Evolutionary conservation across 345 rosid genomes (phyloP).

Genomic region (Turritis glabra): DNA sequence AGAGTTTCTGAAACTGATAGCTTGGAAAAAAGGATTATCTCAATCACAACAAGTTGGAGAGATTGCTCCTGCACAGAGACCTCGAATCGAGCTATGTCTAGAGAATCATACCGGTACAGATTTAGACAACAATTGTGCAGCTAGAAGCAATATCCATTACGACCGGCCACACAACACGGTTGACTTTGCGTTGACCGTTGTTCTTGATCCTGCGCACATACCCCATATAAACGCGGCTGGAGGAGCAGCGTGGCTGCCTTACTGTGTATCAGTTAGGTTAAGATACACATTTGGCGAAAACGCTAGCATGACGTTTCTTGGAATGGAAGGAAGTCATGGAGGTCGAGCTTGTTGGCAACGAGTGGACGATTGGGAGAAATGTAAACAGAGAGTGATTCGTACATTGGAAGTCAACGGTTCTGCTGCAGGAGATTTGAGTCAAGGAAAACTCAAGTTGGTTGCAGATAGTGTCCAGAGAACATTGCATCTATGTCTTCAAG

Average conservation of each 20-base stretch:
- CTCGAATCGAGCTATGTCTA: slow-evolving; percentile 87
- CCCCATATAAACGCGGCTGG: slow-evolving; percentile 89
- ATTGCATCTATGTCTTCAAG: slow-evolving; percentile 69
- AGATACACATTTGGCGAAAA: slow-evolving; percentile 80
- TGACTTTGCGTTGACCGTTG: slow-evolving; percentile 86
- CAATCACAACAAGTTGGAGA: slow-evolving; percentile 85
- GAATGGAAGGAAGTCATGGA: slow-evolving; percentile 99
- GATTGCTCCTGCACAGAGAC: slow-evolving; percentile 83
- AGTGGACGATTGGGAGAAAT: slow-evolving; percentile 89
- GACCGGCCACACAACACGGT: slow-evolving; percentile 81
- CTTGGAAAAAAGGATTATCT: slow-evolving; percentile 93
- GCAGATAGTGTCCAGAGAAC: slow-evolving; percentile 84
- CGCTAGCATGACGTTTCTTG: slow-evolving; percentile 57
- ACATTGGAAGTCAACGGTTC: slow-evolving; percentile 57
- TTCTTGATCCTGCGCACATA: slow-evolving; percentile 90
- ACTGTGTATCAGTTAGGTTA: slow-evolving; percentile 87
- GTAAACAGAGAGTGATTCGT: slow-evolving; percentile 76
- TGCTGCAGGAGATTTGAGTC: slow-evolving; percentile 55
- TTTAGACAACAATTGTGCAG: slow-evolving; percentile 52
- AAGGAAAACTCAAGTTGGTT: slow-evolving; percentile 73
- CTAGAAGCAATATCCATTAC: slow-evolving; percentile 87
- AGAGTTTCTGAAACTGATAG: slow-evolving; percentile 91
- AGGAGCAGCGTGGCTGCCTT: slow-evolving; percentile 98
- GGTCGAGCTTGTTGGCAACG: slow-evolving; percentile 90
- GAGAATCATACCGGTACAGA: slow-evolving; percentile 80